Evolutionary conservation across 2,329 filamentous ascomycete genomes (phyloP), one percentile per base, ranked within the genome.

Genomic region (Trichoderma atrobrunneum): DNA sequence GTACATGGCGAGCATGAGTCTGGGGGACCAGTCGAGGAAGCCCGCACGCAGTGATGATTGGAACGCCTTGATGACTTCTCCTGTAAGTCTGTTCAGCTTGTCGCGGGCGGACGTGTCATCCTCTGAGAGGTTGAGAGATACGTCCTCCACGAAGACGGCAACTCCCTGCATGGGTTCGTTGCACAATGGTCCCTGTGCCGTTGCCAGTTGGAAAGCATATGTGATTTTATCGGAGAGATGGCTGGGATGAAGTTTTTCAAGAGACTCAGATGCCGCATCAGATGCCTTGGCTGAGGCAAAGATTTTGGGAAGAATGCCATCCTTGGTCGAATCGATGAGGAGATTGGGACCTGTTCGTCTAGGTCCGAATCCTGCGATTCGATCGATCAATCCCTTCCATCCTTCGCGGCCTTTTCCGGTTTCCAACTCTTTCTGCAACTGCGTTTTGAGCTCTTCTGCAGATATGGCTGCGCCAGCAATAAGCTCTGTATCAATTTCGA

Each of bases 1-100:
- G 85, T 99, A 99, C 94, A 98, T 98, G 66, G 96, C 96, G 59
- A 99, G 89, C 84, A 98, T 90, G 76, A 99, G 89, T n/a, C 96
- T 91, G 0, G 96, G 93, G 51, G 92, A 95, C 96, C 96, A 99
- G 85, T 98, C 96, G 21, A 98, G 85, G 85, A 98, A 97, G 26
- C 91, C 95, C 74, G 91, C 86, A 65, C 91, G 89, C 73, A 99
- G 94, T n/a, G 91, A 89, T 60, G 93, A 90, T 76, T 95, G 93
- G 21, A 95, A 91, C 0, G 93, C 92, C 81, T 94, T 94, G 84
- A 99, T 97, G 59, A 97, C 90, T 83, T 98, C 96, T 74, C 96
- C 94, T 0, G 95, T 98, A 0, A 98, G 85, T 3, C 95, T 92
- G 77, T 93, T 92, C 18, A 94, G 85, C 67, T 88, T 89, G 76